Evolutionary conservation across 1,284 basidiomycete genomes (phyloP), one percentile per base, ranked within the genome.

Genomic region (Papiliotrema terrestris): DNA sequence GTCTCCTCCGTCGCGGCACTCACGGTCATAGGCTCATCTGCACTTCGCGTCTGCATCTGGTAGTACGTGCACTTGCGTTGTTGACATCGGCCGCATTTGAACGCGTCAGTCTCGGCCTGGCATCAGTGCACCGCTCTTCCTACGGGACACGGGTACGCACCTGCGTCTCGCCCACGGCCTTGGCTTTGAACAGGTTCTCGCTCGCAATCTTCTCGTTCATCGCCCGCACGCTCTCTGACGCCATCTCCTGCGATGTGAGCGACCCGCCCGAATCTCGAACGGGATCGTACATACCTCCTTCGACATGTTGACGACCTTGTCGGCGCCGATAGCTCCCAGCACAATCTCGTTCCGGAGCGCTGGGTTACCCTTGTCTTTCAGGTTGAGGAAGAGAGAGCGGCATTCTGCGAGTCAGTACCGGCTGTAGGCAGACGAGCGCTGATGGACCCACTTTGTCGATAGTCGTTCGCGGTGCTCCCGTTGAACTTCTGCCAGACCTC

Each of bases 1-100:
- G 26, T 54, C 38, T 53, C 4, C 35, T 36, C 20, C 69, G 66
- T 54, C 60, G 76, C 72, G 72, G 78, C 63, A 83, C 86, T 75
- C 74, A 89, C 87, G 9, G 92, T 95, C 93, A 97, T 96, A 39
- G 92, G 93, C 78, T 95, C 93, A 79, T 97, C 93, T 37, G 93
- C 93, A 71, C 87, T 90, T 60, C 93, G 83, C 5, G 93, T 97
- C 74, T 97, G 92, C 69, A 90, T 91, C 78, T 95, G 93, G 66
- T 91, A 88, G 71, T 96, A 96, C 46, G 88, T 85, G 66, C 90
- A 92, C 78, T 92, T 91, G 64, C 89, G 80, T 80, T 91, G 86
- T 63, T 90, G 91, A 84, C 95, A 99, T 66, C 90, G 84, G 19
- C 85, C 82, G 70, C 96, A 99, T 74, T 98, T 92, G 88, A 99